Percentiles rank a stretch among this genome's conserved stretches.
Conservation (phyloP, 306 rosid genomes). For the Lotus japonicus region DNA sequence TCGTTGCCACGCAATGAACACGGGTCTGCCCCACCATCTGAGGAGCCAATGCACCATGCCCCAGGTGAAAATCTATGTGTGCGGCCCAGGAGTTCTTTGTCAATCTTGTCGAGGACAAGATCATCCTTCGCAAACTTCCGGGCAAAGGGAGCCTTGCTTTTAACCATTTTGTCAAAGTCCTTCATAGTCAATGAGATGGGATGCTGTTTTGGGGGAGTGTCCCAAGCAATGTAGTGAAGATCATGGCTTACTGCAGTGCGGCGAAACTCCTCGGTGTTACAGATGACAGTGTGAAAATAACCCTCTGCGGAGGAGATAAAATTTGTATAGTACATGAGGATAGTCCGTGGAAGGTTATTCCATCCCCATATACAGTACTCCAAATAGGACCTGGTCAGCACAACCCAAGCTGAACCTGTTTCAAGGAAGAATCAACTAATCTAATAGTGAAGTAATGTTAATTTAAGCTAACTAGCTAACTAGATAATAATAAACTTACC, state of each 20-base stretch:
- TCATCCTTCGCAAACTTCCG: constrained; percentile 75
- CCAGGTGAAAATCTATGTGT: constrained; percentile 57
- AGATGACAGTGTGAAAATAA: constrained; percentile 77
- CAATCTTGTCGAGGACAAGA: constrained; percentile 75
- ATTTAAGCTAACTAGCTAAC: neutral
- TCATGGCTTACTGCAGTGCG: constrained; percentile 64
- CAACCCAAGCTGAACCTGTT: constrained; percentile 89
- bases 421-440: constrained; percentile 11
- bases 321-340: constrained; percentile 78
- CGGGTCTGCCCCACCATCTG: constrained; percentile 58
- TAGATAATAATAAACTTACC: neutral
- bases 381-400: constrained; percentile 60
- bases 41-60: constrained; percentile 71
- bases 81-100: constrained; percentile 68
- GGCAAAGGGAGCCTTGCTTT: constrained; percentile 76
- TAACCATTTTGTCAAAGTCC: constrained; percentile 75
- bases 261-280: constrained; percentile 57
- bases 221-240: constrained; percentile 97
- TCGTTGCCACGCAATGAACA: constrained; percentile 62
- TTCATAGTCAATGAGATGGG: constrained; percentile 58
- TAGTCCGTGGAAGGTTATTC: constrained; percentile 85
- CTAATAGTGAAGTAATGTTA: neutral
- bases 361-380: constrained; percentile 94
- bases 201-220: constrained; percentile 95
- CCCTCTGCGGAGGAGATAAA: constrained; percentile 84